Percentiles rank a stretch among this genome's conserved stretches.
Conservation (phyloP, 306 rosid genomes). For the Prunus dulcis region DNA sequence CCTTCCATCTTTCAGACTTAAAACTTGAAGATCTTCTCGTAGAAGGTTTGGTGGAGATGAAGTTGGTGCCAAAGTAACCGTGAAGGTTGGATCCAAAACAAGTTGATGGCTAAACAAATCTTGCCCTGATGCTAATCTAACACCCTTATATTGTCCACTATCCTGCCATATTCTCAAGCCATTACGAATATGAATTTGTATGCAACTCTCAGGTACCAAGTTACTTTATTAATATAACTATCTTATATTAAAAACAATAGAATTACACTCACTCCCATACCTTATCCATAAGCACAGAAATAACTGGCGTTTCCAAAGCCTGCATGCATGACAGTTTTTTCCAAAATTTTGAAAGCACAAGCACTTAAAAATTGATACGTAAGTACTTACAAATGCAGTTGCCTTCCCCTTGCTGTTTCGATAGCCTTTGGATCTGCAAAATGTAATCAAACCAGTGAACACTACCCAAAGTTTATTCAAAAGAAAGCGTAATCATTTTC, state of each 20-base stretch:
- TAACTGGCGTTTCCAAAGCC: slow-evolving; percentile 86
- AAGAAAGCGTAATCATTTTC: too few species aligned
- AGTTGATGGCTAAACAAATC: slow-evolving; percentile 64
- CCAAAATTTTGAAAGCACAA: background rate
- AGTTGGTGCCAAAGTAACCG: slow-evolving; percentile 33
- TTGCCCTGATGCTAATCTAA: slow-evolving; percentile 85
- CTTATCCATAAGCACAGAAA: slow-evolving; percentile 73
- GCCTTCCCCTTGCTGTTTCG: too few species aligned
- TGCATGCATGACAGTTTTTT: slow-evolving; percentile 33
- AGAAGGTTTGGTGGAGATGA: slow-evolving; percentile 30
- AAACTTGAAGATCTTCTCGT: slow-evolving; percentile 37
- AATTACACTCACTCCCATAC: slow-evolving; percentile 28
- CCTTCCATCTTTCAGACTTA: slow-evolving; percentile 37
- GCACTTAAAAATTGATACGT: too few species aligned
- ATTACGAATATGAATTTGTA: slow-evolving; percentile 22
- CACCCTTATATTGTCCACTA: slow-evolving; percentile 68
- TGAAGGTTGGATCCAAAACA: slow-evolving; percentile 74
- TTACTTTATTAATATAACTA: slow-evolving; percentile 10
- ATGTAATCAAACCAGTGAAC: too few species aligned
- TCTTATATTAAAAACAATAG: slow-evolving; percentile 9
- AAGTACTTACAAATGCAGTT: too few species aligned
- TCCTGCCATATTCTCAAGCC: slow-evolving; percentile 37
- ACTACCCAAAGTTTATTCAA: too few species aligned
- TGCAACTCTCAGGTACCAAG: slow-evolving; percentile 14
- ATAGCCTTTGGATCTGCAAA: too few species aligned